Conservation (phyloP, 768 basidiomycete genomes). For the Phaeotremella skinneri region DNA sequence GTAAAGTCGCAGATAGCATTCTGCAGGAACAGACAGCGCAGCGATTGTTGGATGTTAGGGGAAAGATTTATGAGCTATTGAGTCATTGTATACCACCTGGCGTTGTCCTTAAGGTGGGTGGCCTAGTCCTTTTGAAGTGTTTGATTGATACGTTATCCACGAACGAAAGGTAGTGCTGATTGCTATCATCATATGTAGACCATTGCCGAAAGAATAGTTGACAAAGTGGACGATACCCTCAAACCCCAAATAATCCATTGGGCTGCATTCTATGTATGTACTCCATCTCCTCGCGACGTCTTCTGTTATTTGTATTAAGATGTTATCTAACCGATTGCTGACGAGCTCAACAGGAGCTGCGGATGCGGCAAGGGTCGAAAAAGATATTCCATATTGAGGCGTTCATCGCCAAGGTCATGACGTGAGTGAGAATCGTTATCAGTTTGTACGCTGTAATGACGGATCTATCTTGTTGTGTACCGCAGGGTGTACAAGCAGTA, state of each 20-base stretch:
- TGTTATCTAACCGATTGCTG: constrained; percentile 8
- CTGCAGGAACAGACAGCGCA: constrained; percentile 84
- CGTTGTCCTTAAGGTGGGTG: constrained; percentile 76
- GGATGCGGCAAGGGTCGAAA: constrained; percentile 90
- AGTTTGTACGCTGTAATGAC: neutral
- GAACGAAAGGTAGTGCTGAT: neutral
- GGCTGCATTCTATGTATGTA: constrained; percentile 89
- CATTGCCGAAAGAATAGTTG: constrained; percentile 79
- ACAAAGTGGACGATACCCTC: constrained; percentile 80
- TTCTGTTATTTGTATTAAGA: neutral
- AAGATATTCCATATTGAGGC: constrained; percentile 97
- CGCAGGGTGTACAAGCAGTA: constrained; percentile 28
- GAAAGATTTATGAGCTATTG: constrained; percentile 89
- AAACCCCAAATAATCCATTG: constrained; percentile 95
- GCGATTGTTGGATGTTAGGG: constrained; percentile 84
- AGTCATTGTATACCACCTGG: constrained; percentile 96
- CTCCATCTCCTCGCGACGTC: no score
- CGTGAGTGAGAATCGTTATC: constrained; percentile 28
- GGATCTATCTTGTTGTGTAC: neutral
- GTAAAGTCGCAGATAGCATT: constrained; percentile 86
- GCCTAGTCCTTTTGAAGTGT: neutral
- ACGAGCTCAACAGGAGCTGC: constrained; percentile 65
- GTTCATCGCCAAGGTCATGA: constrained; percentile 96
- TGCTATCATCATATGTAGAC: constrained; percentile 61
- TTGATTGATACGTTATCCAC: neutral